Conservation (phyloP, 768 basidiomycete species). For the Podaxis sp. region DNA sequence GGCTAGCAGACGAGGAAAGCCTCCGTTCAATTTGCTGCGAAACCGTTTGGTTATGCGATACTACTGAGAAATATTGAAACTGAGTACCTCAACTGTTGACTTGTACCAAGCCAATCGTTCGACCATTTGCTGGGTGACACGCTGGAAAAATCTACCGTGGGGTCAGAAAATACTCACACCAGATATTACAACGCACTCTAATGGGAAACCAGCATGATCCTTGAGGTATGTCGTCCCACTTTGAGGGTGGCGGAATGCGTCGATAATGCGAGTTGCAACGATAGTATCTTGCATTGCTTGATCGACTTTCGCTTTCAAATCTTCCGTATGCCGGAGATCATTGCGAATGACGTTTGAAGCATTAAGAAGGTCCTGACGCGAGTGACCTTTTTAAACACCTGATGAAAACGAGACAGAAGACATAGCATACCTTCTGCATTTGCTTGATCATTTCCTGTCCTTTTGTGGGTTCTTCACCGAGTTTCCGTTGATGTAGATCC, state of each 20-base stretch:
- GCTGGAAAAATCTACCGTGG: slow-evolving; percentile 58
- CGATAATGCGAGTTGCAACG: slow-evolving; percentile 68
- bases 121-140: slow-evolving; percentile 67
- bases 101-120: slow-evolving; percentile 77
- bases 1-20: slow-evolving; percentile 59
- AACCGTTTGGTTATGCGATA: slow-evolving; percentile 8
- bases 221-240: slow-evolving; percentile 67
- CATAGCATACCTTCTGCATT: slow-evolving; percentile 54
- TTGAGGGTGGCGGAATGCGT: slow-evolving; percentile 74
- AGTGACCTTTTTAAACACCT: background rate
- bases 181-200: slow-evolving; percentile 51
- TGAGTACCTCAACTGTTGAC: slow-evolving; percentile 66
- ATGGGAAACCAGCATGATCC: slow-evolving; percentile 75
- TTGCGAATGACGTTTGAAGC: slow-evolving; percentile 58
- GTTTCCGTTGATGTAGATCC: slow-evolving; percentile 69
- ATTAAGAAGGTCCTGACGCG: slow-evolving; percentile 57
- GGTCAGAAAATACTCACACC: background rate
- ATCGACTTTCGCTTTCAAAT: slow-evolving; percentile 71
- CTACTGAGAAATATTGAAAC: background rate
- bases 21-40: slow-evolving; percentile 80
- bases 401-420: background rate
- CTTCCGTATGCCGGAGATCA: slow-evolving; percentile 62
- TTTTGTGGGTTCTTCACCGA: slow-evolving; percentile 71
- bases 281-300: slow-evolving; percentile 80
- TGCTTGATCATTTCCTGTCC: slow-evolving; percentile 64